Evolutionary conservation across 805 yeast species (phyloP), one percentile per base, ranked within the genome.

Genomic region (Debaryomyces prosopidis): DNA sequence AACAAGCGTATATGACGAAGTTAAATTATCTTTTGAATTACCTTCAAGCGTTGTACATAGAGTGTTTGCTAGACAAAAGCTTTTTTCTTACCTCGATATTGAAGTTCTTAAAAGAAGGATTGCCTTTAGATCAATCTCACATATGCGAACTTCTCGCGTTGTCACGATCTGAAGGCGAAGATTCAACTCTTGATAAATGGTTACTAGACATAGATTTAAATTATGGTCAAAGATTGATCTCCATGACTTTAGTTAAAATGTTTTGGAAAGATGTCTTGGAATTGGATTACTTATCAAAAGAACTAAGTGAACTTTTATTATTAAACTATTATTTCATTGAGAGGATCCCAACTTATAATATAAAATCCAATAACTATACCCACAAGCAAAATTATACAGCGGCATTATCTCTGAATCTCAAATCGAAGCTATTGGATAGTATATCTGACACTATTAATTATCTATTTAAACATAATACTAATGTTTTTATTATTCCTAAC

Each of bases 211-310:
- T 59, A 4, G 65, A 62, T 4, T 34, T 70, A 8, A 65, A 68
- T 49, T 63, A 55, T 39, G 76, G 75, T 11, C 72, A 60, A 45
- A 53, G 68, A 33, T 55, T 73, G 28, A 55, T 65, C 11, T 60
- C 66, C 3, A 47, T 72, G 14, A 73, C 87, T 3, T 66, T 87
- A 3, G 60, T 86, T 5, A 76, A 81, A 47, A 69, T 84, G 18
- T 86, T 87, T 55, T 90, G 96, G 96, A 69, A 70, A 43, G 86
- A 84, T 41, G 65, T 89, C 2, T 63, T 82, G 3, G 68, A 72
- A 33, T 58, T 68, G 4, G 88, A 84, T 37, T 77, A 76, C 51
- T 60, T 85, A 16, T 75, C 87, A 19, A 85, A 86, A 50, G 86
- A 81, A 47, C 61, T 87, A 10, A 79, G 86, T 20, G 90, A 84